Evolutionary conservation across 345 rosid genomes (phyloP).

Genomic region (Populus tremula): DNA sequence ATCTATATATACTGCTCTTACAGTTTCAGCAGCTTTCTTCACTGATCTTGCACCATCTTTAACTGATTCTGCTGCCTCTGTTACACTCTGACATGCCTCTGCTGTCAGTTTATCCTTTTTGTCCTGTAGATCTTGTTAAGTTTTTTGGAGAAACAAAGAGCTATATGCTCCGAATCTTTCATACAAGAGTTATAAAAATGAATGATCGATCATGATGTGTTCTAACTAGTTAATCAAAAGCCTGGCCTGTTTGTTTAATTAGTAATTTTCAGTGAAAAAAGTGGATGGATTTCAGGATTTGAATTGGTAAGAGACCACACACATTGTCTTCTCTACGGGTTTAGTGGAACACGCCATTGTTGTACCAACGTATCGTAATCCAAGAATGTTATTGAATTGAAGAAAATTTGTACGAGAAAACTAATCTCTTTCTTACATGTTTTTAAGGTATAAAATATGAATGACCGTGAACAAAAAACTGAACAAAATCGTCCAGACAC

Average conservation of each 20-base stretch:
- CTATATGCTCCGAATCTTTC: background rate
- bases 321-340: background rate
- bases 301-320: background rate
- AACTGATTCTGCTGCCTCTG: slow-evolving; percentile 64
- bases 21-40: slow-evolving; percentile 43
- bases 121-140: slow-evolving; percentile 19
- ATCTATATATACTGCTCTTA: slow-evolving; percentile 2
- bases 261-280: background rate
- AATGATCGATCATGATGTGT: background rate
- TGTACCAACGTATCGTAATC: background rate
- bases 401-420: background rate
- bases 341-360: background rate
- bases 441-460: background rate
- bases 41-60: slow-evolving; percentile 56
- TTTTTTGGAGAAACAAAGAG: background rate
- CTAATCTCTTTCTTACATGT: background rate
- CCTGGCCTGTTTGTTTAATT: background rate
- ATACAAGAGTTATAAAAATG: background rate
- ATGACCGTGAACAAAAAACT: background rate
- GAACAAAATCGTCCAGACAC: background rate
- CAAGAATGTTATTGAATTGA: background rate
- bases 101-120: slow-evolving; percentile 31
- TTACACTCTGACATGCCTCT: slow-evolving; percentile 47
- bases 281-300: too few relatives aligned
- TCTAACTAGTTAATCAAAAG: background rate